These are phyloP conservation scores for Zymoseptoria pseudotritici DNA, from an alignment of 2,329 filamentous ascomycete genomes.

Conservation along the genomic window DNA sequence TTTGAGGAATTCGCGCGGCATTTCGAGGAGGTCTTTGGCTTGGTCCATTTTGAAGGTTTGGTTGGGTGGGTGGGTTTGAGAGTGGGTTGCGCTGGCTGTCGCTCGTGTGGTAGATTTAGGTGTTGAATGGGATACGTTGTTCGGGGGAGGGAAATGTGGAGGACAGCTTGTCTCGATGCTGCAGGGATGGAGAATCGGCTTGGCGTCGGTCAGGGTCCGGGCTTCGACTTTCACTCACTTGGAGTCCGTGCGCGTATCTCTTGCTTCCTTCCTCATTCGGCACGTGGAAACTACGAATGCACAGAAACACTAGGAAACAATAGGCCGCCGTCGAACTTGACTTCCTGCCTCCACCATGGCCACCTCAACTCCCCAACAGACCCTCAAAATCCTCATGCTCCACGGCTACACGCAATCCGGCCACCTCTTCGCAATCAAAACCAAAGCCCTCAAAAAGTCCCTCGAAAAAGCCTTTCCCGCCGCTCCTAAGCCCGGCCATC, in stretches of 20 bases:
- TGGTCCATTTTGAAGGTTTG: constrained; percentile 42
- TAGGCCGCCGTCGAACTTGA: background rate
- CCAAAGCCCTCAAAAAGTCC: constrained; percentile 74
- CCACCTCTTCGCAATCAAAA: constrained; percentile 76
- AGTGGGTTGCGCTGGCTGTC: background rate
- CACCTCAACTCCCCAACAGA: constrained; percentile 10
- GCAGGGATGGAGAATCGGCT: background rate
- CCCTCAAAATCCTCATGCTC: constrained; percentile 44
- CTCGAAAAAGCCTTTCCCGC: constrained; percentile 65
- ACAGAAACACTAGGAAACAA: background rate
- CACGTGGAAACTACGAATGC: background rate
- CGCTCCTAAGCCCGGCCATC: constrained; percentile 42
- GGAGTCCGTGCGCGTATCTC: background rate
- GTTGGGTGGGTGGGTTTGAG: background rate
- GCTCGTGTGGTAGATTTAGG: background rate
- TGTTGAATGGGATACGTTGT: background rate
- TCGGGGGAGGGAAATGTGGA: background rate
- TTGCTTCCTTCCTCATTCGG: background rate
- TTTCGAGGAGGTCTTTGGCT: constrained; percentile 62
- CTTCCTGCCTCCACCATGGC: constrained; percentile 4
- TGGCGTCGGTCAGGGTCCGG: background rate
- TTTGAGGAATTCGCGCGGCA: constrained; percentile 57
- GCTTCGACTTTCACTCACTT: background rate
- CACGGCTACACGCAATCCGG: constrained; percentile 86
- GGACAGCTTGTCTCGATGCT: background rate